Evolutionary conservation across 495 filamentous ascomycete species (phyloP).

Genomic region (Chaetomidium leptoderma): DNA sequence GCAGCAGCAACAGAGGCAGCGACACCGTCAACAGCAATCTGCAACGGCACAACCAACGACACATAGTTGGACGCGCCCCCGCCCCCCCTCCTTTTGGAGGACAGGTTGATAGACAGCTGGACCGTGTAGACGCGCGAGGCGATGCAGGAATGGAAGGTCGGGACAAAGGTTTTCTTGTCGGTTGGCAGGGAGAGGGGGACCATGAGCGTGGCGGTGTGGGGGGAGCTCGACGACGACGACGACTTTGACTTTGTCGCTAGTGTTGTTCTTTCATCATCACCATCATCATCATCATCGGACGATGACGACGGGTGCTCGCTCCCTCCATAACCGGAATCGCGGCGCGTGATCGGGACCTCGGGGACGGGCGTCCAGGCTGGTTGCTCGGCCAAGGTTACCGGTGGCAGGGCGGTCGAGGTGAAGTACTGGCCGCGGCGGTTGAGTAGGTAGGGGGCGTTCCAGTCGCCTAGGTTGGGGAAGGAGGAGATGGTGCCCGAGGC

Average conservation of each 20-base stretch:
- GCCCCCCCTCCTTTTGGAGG: no score
- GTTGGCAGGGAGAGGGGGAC: constrained; percentile 72
- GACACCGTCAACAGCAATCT: constrained; percentile 53
- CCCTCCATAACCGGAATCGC: constrained; percentile 55
- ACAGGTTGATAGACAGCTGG: constrained; percentile 59
- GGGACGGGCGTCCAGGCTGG: constrained; percentile 62
- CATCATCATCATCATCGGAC: no score
- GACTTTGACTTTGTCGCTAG: neutral
- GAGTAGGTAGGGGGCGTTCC: constrained; percentile 41
- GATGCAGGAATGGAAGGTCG: constrained; percentile 87
- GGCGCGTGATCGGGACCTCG: constrained; percentile 36
- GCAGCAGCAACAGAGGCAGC: neutral
- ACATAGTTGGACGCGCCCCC: constrained; percentile 53
- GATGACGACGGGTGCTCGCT: no score
- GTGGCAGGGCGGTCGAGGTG: constrained; percentile 58
- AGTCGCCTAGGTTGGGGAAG: constrained; percentile 58
- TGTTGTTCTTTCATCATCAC: no score
- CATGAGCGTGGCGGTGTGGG: constrained; percentile 59
- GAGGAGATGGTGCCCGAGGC: constrained; percentile 39
- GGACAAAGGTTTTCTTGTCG: constrained; percentile 65
- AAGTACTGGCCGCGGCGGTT: constrained; percentile 60
- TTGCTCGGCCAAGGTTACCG: constrained; percentile 58
- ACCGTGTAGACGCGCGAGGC: constrained; percentile 74
- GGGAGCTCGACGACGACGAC: neutral
- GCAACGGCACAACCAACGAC: constrained; percentile 69